Evolutionary conservation across 352 stramenopile genomes (phyloP), one percentile per base, ranked within the genome.

Genomic region (Globisporangium cystogenes): DNA sequence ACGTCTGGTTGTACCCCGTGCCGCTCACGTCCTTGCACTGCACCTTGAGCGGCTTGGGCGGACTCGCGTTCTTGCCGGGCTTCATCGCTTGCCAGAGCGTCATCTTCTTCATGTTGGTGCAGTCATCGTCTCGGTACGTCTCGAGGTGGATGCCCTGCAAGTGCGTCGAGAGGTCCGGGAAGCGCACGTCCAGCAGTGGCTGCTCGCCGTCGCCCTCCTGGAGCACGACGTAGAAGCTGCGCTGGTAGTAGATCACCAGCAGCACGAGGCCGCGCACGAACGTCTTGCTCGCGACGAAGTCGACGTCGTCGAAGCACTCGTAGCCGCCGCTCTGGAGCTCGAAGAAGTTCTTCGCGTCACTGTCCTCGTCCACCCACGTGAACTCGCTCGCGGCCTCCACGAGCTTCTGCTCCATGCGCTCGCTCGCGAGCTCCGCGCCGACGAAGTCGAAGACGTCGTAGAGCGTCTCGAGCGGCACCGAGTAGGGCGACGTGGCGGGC

Each of bases 101-200:
- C 4, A 98, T 68, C 62, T 98, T 98, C 67, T 96, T 93, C 76
- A 90, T 90, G 55, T 88, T 90, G 37, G 68, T 90, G 53, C 72
- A 86, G 46, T 91, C 82, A 47, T 86, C 77, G 16, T 89, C 77
- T 41, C 72, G 65, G 53, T 91, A 94, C 12, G 77, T 86, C 43
- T 83, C 76, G 37, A 98, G 60, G 53, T 96, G 84, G 5, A 96
- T 72, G 27, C 91, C 95, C 59, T 96, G 74, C n/a, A 96, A 56
- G 42, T 96, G 79, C 20, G 78, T 65, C 27, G 82, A 95, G 21
- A 98, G 72, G 64, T 98, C 86, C 1, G 92, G 89, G 63, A 98
- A 98, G 48, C 89, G 87, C 20, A 98, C 87, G 69, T 98, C 91
- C 1, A 98, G 72, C 20, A 98, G 70, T 42, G 93, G 90, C 59